These are phyloP conservation scores for Xylaria castorea DNA, from an alignment of 495 filamentous ascomycete species.

Conservation along the genomic window DNA sequence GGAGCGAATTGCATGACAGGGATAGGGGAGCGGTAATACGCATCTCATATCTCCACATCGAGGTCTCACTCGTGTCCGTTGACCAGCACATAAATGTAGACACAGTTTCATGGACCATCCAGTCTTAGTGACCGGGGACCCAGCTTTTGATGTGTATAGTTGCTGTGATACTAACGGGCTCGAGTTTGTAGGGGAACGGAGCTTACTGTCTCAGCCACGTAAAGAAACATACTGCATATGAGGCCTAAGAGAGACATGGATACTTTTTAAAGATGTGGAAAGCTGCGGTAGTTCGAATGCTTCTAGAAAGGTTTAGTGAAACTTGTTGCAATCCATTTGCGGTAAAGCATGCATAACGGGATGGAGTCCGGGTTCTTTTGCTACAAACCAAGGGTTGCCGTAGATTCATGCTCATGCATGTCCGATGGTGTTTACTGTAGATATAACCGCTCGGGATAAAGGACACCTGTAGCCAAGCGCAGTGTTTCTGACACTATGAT, in stretches of 20 bases:
- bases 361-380: neutral
- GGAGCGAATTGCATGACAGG: neutral
- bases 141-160: neutral
- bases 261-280: neutral
- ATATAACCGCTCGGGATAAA: neutral
- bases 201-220: neutral
- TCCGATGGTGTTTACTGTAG: neutral
- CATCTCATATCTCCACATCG: neutral
- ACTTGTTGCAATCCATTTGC: neutral
- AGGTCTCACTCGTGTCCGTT: neutral
- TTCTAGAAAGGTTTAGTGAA: slow-evolving; percentile 6
- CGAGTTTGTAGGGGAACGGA: neutral
- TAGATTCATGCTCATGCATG: slow-evolving; percentile 7
- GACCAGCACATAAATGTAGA: neutral
- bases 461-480: slow-evolving; percentile 1
- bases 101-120: neutral
- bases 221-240: neutral
- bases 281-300: neutral
- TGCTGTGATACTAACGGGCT: neutral
- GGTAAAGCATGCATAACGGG: neutral
- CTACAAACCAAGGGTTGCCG: neutral
- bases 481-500: neutral
- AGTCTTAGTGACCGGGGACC: neutral
- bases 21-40: neutral
- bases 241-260: neutral